phyloP scores from a whole-genome alignment of 2,329 filamentous ascomycete genomes.

The Trichoderma sp. region DNA sequence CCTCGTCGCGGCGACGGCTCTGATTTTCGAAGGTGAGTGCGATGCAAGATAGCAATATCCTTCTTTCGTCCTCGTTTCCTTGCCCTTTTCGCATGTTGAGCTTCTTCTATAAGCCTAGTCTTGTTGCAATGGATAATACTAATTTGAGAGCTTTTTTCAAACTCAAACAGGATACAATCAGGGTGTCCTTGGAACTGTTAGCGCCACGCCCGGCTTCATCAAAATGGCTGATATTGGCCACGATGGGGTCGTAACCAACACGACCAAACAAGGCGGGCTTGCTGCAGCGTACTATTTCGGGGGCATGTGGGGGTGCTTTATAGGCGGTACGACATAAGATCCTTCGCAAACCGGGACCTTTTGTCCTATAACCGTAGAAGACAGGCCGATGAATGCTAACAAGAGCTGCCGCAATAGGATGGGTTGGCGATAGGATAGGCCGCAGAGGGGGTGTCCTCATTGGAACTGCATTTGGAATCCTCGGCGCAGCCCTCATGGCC shows the following conservation, averaged over 20 bases:
- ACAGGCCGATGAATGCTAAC: background rate
- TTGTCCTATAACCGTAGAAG: background rate
- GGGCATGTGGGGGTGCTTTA: slow-evolving; percentile 54
- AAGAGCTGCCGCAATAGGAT: slow-evolving; percentile 34
- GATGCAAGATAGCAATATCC: background rate
- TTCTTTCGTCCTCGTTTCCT: background rate
- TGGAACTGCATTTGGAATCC: slow-evolving; percentile 51
- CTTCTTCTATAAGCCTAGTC: slow-evolving; percentile 4
- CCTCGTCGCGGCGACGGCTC: slow-evolving; percentile 33
- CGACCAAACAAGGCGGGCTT: slow-evolving; percentile 55
- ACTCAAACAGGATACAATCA: slow-evolving; percentile 53
- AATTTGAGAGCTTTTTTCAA: slow-evolving; percentile 14
- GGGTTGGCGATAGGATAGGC: slow-evolving; percentile 57
- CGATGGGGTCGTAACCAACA: slow-evolving; percentile 52
- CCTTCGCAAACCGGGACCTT: background rate
- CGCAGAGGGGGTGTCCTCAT: slow-evolving; percentile 51
- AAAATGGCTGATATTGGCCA: slow-evolving; percentile 51
- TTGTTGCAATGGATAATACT: background rate
- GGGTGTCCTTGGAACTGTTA: slow-evolving; percentile 58
- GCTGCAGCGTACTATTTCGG: slow-evolving; percentile 59
- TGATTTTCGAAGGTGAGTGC: slow-evolving; percentile 33
- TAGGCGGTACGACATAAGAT: slow-evolving; percentile 40
- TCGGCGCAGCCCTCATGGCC: slow-evolving; percentile 55
- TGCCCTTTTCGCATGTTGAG: background rate
- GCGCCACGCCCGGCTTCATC: slow-evolving; percentile 47